These are phyloP conservation scores for Periconia sp. DNA, from an alignment of 2,329 filamentous ascomycete species.

Conservation along the genomic window DNA sequence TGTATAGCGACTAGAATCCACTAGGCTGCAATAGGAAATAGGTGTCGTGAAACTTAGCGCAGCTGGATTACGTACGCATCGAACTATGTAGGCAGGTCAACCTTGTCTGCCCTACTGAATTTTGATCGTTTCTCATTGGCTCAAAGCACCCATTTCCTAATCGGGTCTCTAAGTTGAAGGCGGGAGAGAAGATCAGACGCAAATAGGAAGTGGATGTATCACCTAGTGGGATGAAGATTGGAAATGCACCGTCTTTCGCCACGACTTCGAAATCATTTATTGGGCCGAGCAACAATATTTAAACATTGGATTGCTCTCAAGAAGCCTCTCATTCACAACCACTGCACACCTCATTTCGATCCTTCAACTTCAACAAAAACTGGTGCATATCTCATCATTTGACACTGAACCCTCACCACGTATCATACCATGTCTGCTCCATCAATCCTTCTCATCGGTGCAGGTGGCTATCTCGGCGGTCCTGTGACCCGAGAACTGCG, in stretches of 20 bases:
- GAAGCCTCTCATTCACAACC: conserved; percentile 15
- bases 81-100: conserved; percentile 12
- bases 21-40: conserved; percentile 13
- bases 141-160: conserved; percentile 17
- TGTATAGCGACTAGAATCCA: conserved; percentile 11
- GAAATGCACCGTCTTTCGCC: conserved; percentile 14
- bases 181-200: conserved; percentile 13
- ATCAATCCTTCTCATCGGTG: conserved; percentile 15
- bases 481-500: conserved; percentile 9
- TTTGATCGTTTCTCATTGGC: conserved; percentile 16
- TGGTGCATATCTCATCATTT: conserved; percentile 14
- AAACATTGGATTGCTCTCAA: conserved; percentile 14
- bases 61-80: conserved; percentile 11
- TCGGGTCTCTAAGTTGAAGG: conserved; percentile 13
- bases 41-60: conserved; percentile 9
- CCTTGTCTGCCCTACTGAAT: conserved; percentile 14
- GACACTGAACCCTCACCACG: conserved; percentile 13
- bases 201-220: conserved; percentile 16
- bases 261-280: conserved; percentile 12
- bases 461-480: conserved; percentile 14
- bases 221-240: conserved; percentile 13
- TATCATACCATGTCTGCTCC: conserved; percentile 14
- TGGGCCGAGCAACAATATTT: conserved; percentile 14
- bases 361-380: conserved; percentile 13
- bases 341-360: conserved; percentile 14